A percentile compares a stretch with the other conserved stretches of the same genome.
Evolutionary conservation across 163 green algal genomes (phyloP).

Genomic region (Chloromonas sp.): DNA sequence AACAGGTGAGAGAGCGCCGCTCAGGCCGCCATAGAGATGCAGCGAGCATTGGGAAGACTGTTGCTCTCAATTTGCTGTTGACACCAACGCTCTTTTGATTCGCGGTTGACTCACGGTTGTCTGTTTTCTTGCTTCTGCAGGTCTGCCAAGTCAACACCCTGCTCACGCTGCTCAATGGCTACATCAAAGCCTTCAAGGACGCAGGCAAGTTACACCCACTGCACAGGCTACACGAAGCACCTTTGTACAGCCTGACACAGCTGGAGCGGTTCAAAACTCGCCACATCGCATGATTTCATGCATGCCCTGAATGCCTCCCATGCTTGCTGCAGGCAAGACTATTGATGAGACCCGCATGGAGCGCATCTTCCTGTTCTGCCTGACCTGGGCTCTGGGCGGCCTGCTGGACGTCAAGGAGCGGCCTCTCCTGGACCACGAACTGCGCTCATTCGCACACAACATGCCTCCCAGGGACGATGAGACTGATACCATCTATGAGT

Average conservation of each 20-base stretch:
- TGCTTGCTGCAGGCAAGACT: conserved; percentile 20
- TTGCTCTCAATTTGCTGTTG: neutral
- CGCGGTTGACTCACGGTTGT: neutral
- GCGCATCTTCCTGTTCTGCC: conserved; percentile 83
- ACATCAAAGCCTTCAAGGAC: conserved; percentile 43
- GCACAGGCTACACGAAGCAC: too few species aligned
- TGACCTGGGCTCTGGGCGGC: conserved; percentile 79
- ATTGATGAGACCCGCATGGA: conserved; percentile 51
- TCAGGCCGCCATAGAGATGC: neutral
- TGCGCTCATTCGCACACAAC: conserved; percentile 17
- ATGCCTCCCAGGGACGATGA: conserved; percentile 39
- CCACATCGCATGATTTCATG: neutral
- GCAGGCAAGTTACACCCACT: neutral
- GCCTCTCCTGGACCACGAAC: conserved; percentile 56
- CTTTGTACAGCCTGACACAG: too few species aligned
- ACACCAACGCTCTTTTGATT: too few species aligned
- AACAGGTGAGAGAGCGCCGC: conserved; percentile 35
- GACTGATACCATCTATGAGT: conserved; percentile 82
- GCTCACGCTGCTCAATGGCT: conserved; percentile 74
- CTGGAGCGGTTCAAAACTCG: too few species aligned
- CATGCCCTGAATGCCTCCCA: conserved; percentile 1
- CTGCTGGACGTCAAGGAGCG: conserved; percentile 75
- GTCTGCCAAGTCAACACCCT: conserved; percentile 70
- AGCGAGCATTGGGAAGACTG: neutral
- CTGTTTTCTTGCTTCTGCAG: neutral